Conservation (phyloP, 495 filamentous ascomycete species). For the Penicillium crystallinum region DNA sequence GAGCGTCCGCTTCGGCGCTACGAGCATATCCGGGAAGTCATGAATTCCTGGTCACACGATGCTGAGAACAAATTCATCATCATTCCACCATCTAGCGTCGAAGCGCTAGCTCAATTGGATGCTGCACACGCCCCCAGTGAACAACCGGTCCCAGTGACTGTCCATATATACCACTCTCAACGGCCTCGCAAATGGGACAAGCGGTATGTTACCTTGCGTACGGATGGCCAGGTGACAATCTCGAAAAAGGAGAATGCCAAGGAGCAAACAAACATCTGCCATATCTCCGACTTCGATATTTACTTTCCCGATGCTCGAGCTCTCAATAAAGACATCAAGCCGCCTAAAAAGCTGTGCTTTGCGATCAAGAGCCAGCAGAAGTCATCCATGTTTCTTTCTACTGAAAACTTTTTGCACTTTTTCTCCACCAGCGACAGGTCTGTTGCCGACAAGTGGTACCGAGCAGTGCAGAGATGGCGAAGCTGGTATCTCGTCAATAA, state of each 20-base stretch:
- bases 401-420: slow-evolving; percentile 84
- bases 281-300: slow-evolving; percentile 90
- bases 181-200: slow-evolving; percentile 83
- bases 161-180: slow-evolving; percentile 75
- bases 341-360: slow-evolving; percentile 75
- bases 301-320: slow-evolving; percentile 67
- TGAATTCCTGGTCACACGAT: slow-evolving; percentile 89
- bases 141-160: slow-evolving; percentile 57
- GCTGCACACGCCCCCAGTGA: slow-evolving; percentile 48
- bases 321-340: slow-evolving; percentile 57
- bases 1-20: slow-evolving; percentile 81
- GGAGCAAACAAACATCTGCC: slow-evolving; percentile 67
- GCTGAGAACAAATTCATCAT: slow-evolving; percentile 64
- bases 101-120: slow-evolving; percentile 45
- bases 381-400: slow-evolving; percentile 73
- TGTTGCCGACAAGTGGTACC: slow-evolving; percentile 62
- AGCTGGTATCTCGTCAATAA: slow-evolving; percentile 79
- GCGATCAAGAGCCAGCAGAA: slow-evolving; percentile 94
- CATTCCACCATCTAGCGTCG: slow-evolving; percentile 42
- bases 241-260: slow-evolving; percentile 59
- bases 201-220: slow-evolving; percentile 65
- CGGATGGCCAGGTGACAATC: slow-evolving; percentile 69
- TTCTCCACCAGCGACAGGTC: slow-evolving; percentile 72
- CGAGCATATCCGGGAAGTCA: slow-evolving; percentile 78
- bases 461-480: slow-evolving; percentile 70